A percentile compares a stretch with the other conserved stretches of the same genome.
Conservation (phyloP, 1,139 yeast species). For the Zygoascus meyerae region DNA sequence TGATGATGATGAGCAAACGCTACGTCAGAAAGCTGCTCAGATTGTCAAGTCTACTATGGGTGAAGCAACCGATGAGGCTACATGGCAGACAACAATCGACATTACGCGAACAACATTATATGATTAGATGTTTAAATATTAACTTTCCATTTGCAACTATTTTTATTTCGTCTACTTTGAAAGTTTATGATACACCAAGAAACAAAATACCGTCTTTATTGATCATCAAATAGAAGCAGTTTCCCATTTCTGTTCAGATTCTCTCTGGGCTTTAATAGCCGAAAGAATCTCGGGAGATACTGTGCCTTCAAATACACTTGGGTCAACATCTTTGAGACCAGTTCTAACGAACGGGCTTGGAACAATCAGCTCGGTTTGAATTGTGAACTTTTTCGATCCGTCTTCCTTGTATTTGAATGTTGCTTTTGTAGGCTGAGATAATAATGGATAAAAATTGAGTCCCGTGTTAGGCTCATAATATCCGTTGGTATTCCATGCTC, state of each 20-base stretch:
- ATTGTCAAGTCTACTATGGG: slow-evolving; percentile 28
- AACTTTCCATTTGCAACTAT: background rate
- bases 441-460: slow-evolving; percentile 60
- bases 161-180: background rate
- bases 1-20: slow-evolving; percentile 31
- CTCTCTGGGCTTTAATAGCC: slow-evolving; percentile 65
- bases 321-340: slow-evolving; percentile 57
- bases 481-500: slow-evolving; percentile 49
- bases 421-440: slow-evolving; percentile 62
- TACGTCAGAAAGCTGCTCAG: slow-evolving; percentile 31
- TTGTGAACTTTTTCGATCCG: slow-evolving; percentile 34
- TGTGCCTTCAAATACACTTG: slow-evolving; percentile 48
- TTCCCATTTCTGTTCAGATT: slow-evolving; percentile 40
- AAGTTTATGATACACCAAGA: too few species aligned
- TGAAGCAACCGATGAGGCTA: slow-evolving; percentile 17
- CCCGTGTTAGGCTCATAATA: slow-evolving; percentile 81
- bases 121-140: slow-evolving; percentile 1
- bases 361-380: slow-evolving; percentile 49
- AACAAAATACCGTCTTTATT: too few species aligned
- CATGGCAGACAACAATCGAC: slow-evolving; percentile 40
- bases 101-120: slow-evolving; percentile 25
- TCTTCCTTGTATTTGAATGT: slow-evolving; percentile 25
- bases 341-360: slow-evolving; percentile 43
- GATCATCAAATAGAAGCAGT: too few species aligned
- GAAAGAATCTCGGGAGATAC: slow-evolving; percentile 49